These are phyloP conservation scores for Cladosporium austrohemisphaericum DNA, from an alignment of 2,329 filamentous ascomycete species.

Conservation along the genomic window DNA sequence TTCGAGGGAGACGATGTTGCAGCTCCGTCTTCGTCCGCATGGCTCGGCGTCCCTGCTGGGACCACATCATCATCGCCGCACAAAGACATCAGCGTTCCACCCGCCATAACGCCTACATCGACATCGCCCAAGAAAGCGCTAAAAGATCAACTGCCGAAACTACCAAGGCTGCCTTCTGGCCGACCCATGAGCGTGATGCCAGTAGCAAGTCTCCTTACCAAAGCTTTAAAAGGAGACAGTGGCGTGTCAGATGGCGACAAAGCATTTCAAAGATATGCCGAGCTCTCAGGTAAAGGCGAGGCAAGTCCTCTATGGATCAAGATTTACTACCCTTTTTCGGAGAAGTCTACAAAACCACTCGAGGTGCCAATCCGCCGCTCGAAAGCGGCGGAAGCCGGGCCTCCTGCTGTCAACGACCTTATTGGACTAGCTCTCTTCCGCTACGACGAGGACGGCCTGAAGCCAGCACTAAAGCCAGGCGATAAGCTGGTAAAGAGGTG, in stretches of 20 bases:
- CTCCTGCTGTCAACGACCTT: conserved; percentile 69
- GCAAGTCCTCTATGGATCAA: conserved; percentile 71
- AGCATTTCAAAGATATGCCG: conserved; percentile 73
- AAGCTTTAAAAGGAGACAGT: conserved; percentile 53
- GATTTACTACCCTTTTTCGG: conserved; percentile 71
- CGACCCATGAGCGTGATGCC: conserved; percentile 67
- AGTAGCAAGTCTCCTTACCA: conserved; percentile 67
- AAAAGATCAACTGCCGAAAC: conserved; percentile 52
- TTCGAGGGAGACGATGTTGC: conserved; percentile 55
- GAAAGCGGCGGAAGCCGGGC: conserved; percentile 65
- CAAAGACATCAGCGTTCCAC: conserved; percentile 35
- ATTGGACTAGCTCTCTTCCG: conserved; percentile 75
- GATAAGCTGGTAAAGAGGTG: conserved; percentile 78
- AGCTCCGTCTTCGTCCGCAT: conserved; percentile 63
- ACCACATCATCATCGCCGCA: conserved; percentile 48
- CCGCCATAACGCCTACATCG: conserved; percentile 39
- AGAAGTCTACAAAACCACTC: conserved; percentile 60
- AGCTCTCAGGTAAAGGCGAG: conserved; percentile 73
- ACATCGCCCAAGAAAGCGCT: conserved; percentile 63
- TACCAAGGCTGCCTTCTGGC: conserved; percentile 67
- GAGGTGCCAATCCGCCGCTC: conserved; percentile 69
- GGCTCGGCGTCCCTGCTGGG: conserved; percentile 60
- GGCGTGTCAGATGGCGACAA: conserved; percentile 47
- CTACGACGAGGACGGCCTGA: conserved; percentile 71
- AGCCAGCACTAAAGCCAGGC: conserved; percentile 61